A percentile compares a stretch with the other conserved stretches of the same genome.
Conservation (phyloP, 2,329 filamentous ascomycete genomes). For the Phaeomoniella chlamydospora region DNA sequence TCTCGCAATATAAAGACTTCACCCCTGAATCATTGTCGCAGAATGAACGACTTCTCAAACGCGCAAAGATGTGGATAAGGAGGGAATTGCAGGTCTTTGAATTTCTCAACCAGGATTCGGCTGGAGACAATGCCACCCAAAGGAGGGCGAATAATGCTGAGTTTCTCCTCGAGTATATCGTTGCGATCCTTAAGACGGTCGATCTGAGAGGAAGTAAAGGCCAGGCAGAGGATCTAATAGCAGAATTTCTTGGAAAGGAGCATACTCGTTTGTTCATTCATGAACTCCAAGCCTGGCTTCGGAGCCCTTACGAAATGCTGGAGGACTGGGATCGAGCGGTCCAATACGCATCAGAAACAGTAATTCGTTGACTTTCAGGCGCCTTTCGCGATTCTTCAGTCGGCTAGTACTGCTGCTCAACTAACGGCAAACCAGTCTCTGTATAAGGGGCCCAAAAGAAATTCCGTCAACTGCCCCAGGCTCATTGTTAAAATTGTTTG, state of each 20-base stretch:
- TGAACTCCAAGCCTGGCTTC: slow-evolving; percentile 68
- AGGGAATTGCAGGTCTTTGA: slow-evolving; percentile 73
- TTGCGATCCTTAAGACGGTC: slow-evolving; percentile 69
- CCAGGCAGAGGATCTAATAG: slow-evolving; percentile 63
- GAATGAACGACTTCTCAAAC: slow-evolving; percentile 55
- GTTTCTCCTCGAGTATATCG: slow-evolving; percentile 72
- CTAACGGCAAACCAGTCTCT: too few relatives aligned
- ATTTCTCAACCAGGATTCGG: slow-evolving; percentile 41
- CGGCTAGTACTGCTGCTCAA: too few relatives aligned
- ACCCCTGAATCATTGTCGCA: slow-evolving; percentile 50
- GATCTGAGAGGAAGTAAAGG: slow-evolving; percentile 68
- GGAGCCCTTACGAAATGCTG: slow-evolving; percentile 60
- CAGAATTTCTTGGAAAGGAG: slow-evolving; percentile 62
- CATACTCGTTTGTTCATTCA: slow-evolving; percentile 68
- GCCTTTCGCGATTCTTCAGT: too few relatives aligned
- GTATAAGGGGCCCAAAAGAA: too few relatives aligned
- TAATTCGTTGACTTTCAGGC: too few relatives aligned
- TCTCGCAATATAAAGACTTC: slow-evolving; percentile 63
- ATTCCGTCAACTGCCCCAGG: too few relatives aligned
- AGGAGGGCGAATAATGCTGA: slow-evolving; percentile 53
- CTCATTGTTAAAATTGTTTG: too few relatives aligned
- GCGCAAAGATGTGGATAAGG: slow-evolving; percentile 67
- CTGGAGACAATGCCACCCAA: slow-evolving; percentile 11
- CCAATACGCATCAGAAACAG: slow-evolving; percentile 54
- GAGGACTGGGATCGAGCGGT: slow-evolving; percentile 69